Base-by-base conservation (phyloP, 441 rosid species). In the Bocquillonia castaneifolia region DNA sequence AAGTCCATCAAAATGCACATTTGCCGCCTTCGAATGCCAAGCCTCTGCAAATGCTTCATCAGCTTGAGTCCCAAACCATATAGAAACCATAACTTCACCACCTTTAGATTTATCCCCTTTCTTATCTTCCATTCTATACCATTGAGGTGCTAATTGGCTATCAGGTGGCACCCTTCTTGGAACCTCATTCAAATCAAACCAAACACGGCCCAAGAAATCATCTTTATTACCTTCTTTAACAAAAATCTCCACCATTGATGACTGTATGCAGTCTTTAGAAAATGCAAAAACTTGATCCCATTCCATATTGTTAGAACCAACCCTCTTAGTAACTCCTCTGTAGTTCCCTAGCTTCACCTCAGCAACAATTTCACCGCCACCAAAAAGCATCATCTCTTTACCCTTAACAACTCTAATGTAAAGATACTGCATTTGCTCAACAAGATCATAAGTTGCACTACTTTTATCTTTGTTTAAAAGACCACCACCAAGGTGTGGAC, bases 1-100 rank as follows among this genome's bases (percentile, higher is more conserved):
- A 3, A 76, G 78, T 68, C 77, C 78, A 42, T 81, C 81, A 85
- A 72, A 83, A 9, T 92, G 89, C 83, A 71, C 89, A 85, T 85
- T 83, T 77, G 89, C 84, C 7, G 95, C 87, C 77, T 83, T 83
- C 0, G 81, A 76, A 60, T 79, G 84, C 87, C 89, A 79, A 63
- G 85, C 89, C 40, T 81, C 83, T 0, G 79, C 68, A 44, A 83
- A 85, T 2, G 83, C 84, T 36, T 78, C 82, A 31, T 83, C 85
- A 9, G 84, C 85, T 63, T 85, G 87, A 53, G 85, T 83, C 53
- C 86, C 85, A 47, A 77, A 75, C 90, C 90, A 86, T 10, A 80
- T 72, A 28, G 82, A 70, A 52, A 82, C 66, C 88, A 86, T 84
- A 54, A 86, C 57, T 74, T 86, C 88, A 7, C 86, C 85, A 17